phyloP scores from a whole-genome alignment of 306 rosid species.

The Cercis canadensis region DNA sequence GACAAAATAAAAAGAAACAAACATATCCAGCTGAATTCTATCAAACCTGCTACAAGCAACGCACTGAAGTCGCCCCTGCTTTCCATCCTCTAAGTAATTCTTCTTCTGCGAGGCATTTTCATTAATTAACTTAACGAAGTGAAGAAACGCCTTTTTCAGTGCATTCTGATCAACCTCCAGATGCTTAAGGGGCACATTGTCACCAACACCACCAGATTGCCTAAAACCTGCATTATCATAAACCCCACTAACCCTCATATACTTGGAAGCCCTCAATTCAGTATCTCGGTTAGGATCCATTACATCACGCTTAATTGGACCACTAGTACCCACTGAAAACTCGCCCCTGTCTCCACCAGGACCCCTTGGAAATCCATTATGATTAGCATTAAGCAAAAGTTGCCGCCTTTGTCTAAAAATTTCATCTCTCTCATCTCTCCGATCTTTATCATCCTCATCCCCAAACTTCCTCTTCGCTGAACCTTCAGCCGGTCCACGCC shows the following conservation, averaged over 20 bases:
- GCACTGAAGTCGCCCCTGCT: slow-evolving; percentile 77
- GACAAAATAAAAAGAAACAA: slow-evolving; percentile 10
- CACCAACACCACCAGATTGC: slow-evolving; percentile 38
- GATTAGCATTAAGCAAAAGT: slow-evolving; percentile 55
- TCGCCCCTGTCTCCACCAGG: slow-evolving; percentile 39
- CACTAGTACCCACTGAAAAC: slow-evolving; percentile 57
- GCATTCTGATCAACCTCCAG: slow-evolving; percentile 69
- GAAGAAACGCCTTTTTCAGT: slow-evolving; percentile 74
- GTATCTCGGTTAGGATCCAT: slow-evolving; percentile 37
- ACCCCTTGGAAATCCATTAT: slow-evolving; percentile 54
- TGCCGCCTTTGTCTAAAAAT: slow-evolving; percentile 59
- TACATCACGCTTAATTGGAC: slow-evolving; percentile 45
- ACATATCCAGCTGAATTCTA: slow-evolving; percentile 35
- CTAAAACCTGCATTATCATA: slow-evolving; percentile 45
- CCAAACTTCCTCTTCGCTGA: slow-evolving; percentile 69
- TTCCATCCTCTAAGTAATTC: slow-evolving; percentile 78
- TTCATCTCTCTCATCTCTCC: slow-evolving; percentile 51
- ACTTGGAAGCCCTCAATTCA: slow-evolving; percentile 65
- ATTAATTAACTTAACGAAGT: slow-evolving; percentile 63
- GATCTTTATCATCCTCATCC: slow-evolving; percentile 46
- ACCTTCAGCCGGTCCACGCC: slow-evolving; percentile 55
- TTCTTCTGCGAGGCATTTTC: slow-evolving; percentile 70
- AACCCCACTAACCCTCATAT: slow-evolving; percentile 54
- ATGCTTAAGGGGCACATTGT: slow-evolving; percentile 45
- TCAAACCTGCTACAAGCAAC: slow-evolving; percentile 88